Evolutionary conservation across 2,329 filamentous ascomycete species (phyloP).

Genomic region (Arthrobotrys conoides): DNA sequence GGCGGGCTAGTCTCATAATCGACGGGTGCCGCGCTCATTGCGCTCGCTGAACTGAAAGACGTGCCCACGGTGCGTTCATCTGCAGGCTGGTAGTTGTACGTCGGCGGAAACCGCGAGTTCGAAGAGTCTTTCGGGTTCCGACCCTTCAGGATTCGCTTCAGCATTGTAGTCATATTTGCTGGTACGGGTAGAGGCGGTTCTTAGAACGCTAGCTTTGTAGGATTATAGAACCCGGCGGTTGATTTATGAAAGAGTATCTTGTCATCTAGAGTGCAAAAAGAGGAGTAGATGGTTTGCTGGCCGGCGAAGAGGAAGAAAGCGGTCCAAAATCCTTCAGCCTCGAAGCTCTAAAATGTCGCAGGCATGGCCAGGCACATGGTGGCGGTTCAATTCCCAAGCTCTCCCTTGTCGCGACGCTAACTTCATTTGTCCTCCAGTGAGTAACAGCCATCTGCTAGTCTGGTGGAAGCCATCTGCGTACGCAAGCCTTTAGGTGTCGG

Average conservation of each 20-base stretch:
- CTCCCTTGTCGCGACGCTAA: conserved; percentile 19
- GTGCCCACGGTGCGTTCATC: not conserved
- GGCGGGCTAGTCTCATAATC: conserved; percentile 1
- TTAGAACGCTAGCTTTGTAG: not conserved
- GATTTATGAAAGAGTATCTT: not conserved
- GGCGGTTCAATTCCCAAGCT: conserved; percentile 11
- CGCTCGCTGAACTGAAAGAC: not conserved
- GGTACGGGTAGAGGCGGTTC: not conserved
- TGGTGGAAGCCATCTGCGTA: not conserved
- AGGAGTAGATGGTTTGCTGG: conserved; percentile 5
- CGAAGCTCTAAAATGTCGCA: conserved; percentile 37
- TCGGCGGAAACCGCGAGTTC: not conserved
- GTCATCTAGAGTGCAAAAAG: not conserved
- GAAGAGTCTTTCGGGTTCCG: conserved; percentile 36
- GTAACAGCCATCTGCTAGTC: not conserved
- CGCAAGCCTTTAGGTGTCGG: conserved; percentile 23
- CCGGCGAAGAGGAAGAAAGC: conserved; percentile 4
- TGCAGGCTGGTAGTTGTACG: not conserved
- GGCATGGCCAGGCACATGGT: conserved; percentile 18
- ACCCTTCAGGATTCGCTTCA: conserved; percentile 44
- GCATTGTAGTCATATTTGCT: conserved; percentile 31
- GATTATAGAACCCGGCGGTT: not conserved
- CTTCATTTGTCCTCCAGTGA: conserved; percentile 16
- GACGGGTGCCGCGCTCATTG: not conserved
- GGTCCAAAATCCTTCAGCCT: conserved; percentile 38